Evolutionary conservation across 768 basidiomycete genomes (phyloP), one percentile per base, ranked within the genome.

Genomic region (Hygrophoropsis aurantiaca): DNA sequence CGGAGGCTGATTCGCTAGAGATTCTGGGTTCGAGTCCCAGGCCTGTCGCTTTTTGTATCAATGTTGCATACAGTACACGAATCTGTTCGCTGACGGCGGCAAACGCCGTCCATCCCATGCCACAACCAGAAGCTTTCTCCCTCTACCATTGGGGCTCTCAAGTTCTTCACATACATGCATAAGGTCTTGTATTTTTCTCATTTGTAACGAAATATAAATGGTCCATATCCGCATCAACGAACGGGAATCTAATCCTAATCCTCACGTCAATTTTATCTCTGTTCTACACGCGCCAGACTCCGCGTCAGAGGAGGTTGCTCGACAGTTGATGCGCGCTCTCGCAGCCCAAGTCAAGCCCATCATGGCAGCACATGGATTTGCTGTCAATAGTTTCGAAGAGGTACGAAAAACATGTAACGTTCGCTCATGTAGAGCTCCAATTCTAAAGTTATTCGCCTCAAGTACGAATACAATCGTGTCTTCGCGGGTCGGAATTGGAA

Each of bases 401-500:
- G 90, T 87, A 58, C 42, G 62, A 54, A 11, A n/a, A 18, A 21
- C 45, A 8, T 19, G 18, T 9, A 19, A 46, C n/a, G n/a, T n/a
- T n/a, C n/a, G n/a, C n/a, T n/a, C n/a, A n/a, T n/a, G n/a, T 15
- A 10, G 15, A 13, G 11, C 41, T 16, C 11, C 11, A 6, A 23
- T 44, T 23, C 43, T 41, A 42, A 16, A 18, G 21, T 16, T 19
- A 44, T 20, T 32, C 44, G 45, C 36, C 40, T 36, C 5, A 15
- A 91, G 88, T 91, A 92, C 54, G 84, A 90, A 58, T 77, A 80
- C 58, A 92, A 92, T 59, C 57, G 54, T 11, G 86, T 92, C 5
- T 92, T 92, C 64, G 79, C 82, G 4, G 90, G 90, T 2, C 74
- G 90, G 40, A 92, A 91, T 60, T 93, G 90, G 90, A 88, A 90